Percentiles rank a stretch among this genome's conserved stretches.
phyloP scores from a whole-genome alignment of 2,329 filamentous ascomycete genomes.

The Alternaria sp. region DNA sequence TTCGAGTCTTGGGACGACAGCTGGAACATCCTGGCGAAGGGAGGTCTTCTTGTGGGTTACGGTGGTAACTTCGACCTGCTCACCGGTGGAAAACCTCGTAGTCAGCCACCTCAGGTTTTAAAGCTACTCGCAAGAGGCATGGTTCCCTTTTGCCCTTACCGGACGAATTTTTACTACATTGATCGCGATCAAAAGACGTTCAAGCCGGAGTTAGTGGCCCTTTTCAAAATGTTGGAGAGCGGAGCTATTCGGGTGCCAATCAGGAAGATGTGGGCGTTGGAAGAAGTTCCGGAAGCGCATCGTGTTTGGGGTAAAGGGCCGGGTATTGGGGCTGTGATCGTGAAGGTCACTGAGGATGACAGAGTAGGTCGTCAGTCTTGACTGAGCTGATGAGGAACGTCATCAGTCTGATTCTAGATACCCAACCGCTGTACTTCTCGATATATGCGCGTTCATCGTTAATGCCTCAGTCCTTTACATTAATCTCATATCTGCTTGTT shows the following conservation, averaged over 20 bases:
- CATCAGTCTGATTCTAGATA: background rate
- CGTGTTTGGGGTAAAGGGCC: constrained; percentile 28
- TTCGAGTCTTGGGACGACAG: constrained; percentile 60
- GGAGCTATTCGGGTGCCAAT: constrained; percentile 36
- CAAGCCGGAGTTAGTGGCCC: constrained; percentile 29
- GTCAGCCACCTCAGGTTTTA: constrained; percentile 19
- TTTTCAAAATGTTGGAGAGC: constrained; percentile 23
- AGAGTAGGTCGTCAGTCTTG: background rate
- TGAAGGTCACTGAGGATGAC: constrained; percentile 18
- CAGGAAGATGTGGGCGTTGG: constrained; percentile 33
- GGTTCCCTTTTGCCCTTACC: constrained; percentile 31
- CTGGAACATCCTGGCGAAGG: constrained; percentile 53
- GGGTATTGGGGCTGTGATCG: constrained; percentile 36
- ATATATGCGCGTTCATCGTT: background rate
- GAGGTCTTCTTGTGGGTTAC: constrained; percentile 43
- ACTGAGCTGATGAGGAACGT: background rate
- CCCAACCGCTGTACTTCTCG: background rate
- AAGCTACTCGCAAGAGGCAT: constrained; percentile 34
- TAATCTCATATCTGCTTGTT: background rate
- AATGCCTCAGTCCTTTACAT: background rate
- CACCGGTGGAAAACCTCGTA: constrained; percentile 26
- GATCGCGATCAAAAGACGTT: constrained; percentile 31
- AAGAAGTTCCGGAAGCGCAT: constrained; percentile 38
- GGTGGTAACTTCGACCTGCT: constrained; percentile 34
- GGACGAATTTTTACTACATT: constrained; percentile 38